These are phyloP conservation scores for Mycena filopes DNA, from an alignment of 768 basidiomycete genomes.

Conservation along the genomic window DNA sequence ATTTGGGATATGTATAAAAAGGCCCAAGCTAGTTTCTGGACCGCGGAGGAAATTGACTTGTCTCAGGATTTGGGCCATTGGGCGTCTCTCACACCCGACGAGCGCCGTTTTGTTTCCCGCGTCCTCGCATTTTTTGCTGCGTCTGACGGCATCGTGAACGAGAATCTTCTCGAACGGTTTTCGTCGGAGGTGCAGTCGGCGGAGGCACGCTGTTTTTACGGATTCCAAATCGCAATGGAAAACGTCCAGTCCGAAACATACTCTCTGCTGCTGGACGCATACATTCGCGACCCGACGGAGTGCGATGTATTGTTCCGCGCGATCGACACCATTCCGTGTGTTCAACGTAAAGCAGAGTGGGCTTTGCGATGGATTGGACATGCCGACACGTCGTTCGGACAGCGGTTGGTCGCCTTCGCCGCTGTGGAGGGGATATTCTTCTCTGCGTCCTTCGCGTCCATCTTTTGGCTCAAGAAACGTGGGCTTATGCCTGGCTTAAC, in stretches of 20 bases:
- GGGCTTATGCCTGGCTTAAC: conserved; percentile 96
- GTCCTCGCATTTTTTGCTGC: conserved; percentile 96
- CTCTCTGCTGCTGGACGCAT: conserved; percentile 93
- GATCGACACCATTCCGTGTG: conserved; percentile 91
- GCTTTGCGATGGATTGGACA: no score
- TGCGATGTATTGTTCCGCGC: conserved; percentile 89
- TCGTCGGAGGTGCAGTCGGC: conserved; percentile 88
- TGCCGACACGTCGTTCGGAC: background rate
- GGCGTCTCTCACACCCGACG: conserved; percentile 48
- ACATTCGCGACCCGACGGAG: conserved; percentile 82
- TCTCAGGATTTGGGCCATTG: background rate
- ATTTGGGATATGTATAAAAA: background rate
- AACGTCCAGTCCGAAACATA: conserved; percentile 97
- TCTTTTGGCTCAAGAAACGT: conserved; percentile 62
- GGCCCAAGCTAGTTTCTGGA: background rate
- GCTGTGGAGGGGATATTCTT: no score
- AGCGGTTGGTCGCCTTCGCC: conserved; percentile 53
- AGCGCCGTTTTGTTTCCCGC: conserved; percentile 89
- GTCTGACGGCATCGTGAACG: conserved; percentile 95
- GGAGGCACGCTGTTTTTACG: conserved; percentile 95
- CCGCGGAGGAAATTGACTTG: background rate
- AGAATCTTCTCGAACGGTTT: conserved; percentile 93
- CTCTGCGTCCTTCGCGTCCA: no score
- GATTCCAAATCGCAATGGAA: conserved; percentile 99
- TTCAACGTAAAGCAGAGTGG: conserved; percentile 40